Base-by-base conservation (phyloP, 2,329 filamentous ascomycete genomes). In the Coniochaeta sp. region DNA sequence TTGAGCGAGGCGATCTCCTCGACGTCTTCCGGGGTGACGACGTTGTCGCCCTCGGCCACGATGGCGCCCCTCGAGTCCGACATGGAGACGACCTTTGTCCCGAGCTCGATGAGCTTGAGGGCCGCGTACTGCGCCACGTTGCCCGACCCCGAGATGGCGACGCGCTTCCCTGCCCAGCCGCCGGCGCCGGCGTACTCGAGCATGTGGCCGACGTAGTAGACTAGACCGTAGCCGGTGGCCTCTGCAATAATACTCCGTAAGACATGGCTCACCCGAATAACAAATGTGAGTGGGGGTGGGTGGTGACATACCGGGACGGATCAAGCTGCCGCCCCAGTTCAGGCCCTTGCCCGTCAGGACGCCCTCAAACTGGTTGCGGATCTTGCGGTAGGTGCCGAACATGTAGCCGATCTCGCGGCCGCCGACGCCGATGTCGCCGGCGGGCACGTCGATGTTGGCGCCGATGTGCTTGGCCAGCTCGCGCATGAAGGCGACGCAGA, bases 51-150 rank as follows among this genome's bases (percentile, higher is more conserved):
- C 57, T 80, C 81, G 64, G 89, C 85, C 66, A 97, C 77, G 57
- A 97, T 79, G 55, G 86, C 72, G 60, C 94, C 94, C 77, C 89
- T 86, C 71, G 86, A 91, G 81, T 97, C 94, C 63, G 91, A 96
- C 52, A 99, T 84, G 38, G 92, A 96, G 65, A 96, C 78, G 62
- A 99, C 89, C 53, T 82, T 92, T 57, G 86, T 94, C 63, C 94
- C 94, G 61, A 97, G 89, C 80, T 97, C 91, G 64, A 97, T 94
- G 67, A 86, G 85, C 78, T 97, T 97, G 62, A 97, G 86, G 1
- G 92, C 94, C 28, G 92, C 92, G 76, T 94, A 97, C 77, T 97
- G 94, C 28, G 94, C 94, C 51, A 97, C 94, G 76, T 99, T 99
- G 60, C 94, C 94, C 54, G 92, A 96, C 57, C 94, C 94, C 42